Evolutionary conservation across 2,329 filamentous ascomycete species (phyloP).

Genomic region (Fonsecaea pedrosoi): DNA sequence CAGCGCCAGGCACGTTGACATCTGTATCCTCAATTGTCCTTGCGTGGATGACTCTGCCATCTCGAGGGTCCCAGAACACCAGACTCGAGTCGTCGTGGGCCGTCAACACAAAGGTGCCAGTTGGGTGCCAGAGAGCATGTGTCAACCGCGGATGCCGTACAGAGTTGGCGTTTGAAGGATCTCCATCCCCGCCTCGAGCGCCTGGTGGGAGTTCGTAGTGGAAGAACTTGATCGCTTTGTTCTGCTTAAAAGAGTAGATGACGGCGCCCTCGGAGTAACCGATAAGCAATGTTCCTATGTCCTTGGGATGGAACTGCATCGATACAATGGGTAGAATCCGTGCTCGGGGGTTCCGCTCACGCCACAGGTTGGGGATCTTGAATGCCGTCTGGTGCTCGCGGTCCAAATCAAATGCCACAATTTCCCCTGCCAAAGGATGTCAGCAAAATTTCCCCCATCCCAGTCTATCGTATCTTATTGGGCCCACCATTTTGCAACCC

Average conservation of each 20-base stretch:
- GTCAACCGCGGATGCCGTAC: slow-evolving; percentile 75
- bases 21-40: slow-evolving; percentile 77
- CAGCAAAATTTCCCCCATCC: slow-evolving; percentile 15
- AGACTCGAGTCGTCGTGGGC: slow-evolving; percentile 89
- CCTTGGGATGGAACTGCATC: slow-evolving; percentile 84
- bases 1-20: slow-evolving; percentile 70
- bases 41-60: slow-evolving; percentile 82
- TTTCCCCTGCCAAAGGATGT: slow-evolving; percentile 63
- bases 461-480: neutral
- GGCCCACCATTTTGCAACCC: slow-evolving; percentile 72
- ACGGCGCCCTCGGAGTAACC: slow-evolving; percentile 89
- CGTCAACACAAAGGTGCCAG: slow-evolving; percentile 85
- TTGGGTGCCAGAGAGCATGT: slow-evolving; percentile 92
- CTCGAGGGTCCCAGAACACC: slow-evolving; percentile 92
- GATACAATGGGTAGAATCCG: slow-evolving; percentile 72
- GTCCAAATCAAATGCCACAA: slow-evolving; percentile 93
- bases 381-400: slow-evolving; percentile 77
- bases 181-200: slow-evolving; percentile 77
- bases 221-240: slow-evolving; percentile 77
- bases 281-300: slow-evolving; percentile 88
- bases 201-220: slow-evolving; percentile 81
- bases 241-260: slow-evolving; percentile 94
- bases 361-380: slow-evolving; percentile 87
- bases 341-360: slow-evolving; percentile 71
- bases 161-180: slow-evolving; percentile 62